A percentile compares a stretch with the other conserved stretches of the same genome.
Evolutionary conservation across 1,139 yeast species (phyloP).

Genomic region (Magnusiomyces tetraspermus): DNA sequence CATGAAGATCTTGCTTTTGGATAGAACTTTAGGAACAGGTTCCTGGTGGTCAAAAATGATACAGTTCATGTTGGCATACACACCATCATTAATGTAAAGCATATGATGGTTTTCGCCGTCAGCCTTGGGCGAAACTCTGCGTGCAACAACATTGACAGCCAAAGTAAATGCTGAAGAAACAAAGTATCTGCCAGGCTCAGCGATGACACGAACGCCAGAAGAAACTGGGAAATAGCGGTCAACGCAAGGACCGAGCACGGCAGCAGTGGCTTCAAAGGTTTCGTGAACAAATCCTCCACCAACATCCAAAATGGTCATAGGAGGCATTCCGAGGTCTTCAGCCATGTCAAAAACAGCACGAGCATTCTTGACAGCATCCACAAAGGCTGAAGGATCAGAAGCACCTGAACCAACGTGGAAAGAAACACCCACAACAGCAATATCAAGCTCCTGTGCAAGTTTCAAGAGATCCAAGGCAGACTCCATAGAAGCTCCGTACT

Average conservation of each 20-base stretch:
- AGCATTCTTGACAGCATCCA: slow-evolving; percentile 66
- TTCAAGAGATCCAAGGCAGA: slow-evolving; percentile 50
- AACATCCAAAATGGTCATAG: slow-evolving; percentile 58
- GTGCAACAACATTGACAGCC: slow-evolving; percentile 77
- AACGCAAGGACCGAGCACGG: slow-evolving; percentile 48
- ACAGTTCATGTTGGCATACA: slow-evolving; percentile 91
- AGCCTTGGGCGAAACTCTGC: slow-evolving; percentile 40
- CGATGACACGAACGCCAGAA: slow-evolving; percentile 51
- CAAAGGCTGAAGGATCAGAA: slow-evolving; percentile 57
- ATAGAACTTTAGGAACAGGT: slow-evolving; percentile 60
- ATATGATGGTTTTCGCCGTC: slow-evolving; percentile 30
- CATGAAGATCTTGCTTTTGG: slow-evolving; percentile 41
- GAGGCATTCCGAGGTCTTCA: slow-evolving; percentile 35
- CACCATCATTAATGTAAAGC: slow-evolving; percentile 88
- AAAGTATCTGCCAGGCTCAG: slow-evolving; percentile 92
- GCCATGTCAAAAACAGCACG: slow-evolving; percentile 60
- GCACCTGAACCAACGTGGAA: slow-evolving; percentile 98
- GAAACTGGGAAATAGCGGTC: slow-evolving; percentile 47
- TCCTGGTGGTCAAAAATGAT: slow-evolving; percentile 85
- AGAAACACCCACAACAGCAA: slow-evolving; percentile 74
- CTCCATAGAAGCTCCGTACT: slow-evolving; percentile 71
- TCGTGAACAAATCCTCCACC: slow-evolving; percentile 88
- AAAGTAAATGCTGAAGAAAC: slow-evolving; percentile 81
- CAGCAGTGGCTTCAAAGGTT: slow-evolving; percentile 54
- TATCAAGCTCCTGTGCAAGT: slow-evolving; percentile 50